Evolutionary conservation across 2,329 filamentous ascomycete species (phyloP), one percentile per base, ranked within the genome.

Genomic region (Aspergillus sp.): DNA sequence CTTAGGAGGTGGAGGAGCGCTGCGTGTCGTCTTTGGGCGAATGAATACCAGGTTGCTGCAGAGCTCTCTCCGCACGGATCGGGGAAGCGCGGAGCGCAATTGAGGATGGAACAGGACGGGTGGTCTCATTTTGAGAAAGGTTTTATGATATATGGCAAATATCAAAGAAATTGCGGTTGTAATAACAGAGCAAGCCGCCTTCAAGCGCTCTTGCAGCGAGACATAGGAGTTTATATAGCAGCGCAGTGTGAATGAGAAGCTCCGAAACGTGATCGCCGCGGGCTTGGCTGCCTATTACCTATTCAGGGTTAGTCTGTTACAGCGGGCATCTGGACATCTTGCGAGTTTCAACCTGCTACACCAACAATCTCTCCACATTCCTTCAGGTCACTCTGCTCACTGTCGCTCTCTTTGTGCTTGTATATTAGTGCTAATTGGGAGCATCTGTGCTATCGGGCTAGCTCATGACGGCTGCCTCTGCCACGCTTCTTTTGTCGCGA

Each of bases 21-120:
- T 61, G n/a, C 68, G 67, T 2, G 66, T 67, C 6, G 71, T 67
- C 60, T 73, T 72, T 19, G 66, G 63, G 3, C 71, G 69, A 23
- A 62, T 45, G 56, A 68, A 70, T 33, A 45, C 31, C 39, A 72
- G 19, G 40, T 55, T 65, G 55, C 55, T 67, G 43, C 61, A 66
- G 41, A 74, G 57, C 31, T 68, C 64, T 57, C 63, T 62, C 57
- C 66, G 70, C 23, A 63, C 48, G n/a, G 62, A 62, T 50, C 60
- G 64, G 8, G 71, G 63, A 51, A 72, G 58, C 14, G 62, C 55
- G 3, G 62, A 56, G 45, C 70, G 69, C 61, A 73, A 64, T 61
- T 70, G 69, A 39, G 70, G 64, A 51, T 68, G 65, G 12, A 74
- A 52, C 9, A 72, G 56, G 44, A 72, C 62, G n/a, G 64, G 60